Conservation (phyloP, 2,329 filamentous ascomycete genomes). For the Harringtonia lauricola region DNA sequence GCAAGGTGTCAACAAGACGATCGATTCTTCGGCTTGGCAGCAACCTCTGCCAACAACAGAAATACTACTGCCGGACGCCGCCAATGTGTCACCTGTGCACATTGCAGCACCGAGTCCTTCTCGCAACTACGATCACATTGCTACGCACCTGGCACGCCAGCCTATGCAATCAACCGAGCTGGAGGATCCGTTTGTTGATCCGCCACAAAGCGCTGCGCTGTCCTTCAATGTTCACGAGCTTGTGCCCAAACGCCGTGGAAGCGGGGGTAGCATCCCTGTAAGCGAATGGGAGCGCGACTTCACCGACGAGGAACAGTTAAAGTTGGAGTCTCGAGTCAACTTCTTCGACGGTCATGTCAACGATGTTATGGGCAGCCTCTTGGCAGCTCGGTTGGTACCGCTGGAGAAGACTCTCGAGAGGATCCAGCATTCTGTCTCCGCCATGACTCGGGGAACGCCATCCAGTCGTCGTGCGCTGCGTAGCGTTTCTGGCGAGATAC, state of each 20-base stretch:
- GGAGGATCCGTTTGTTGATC: slow-evolving; percentile 53
- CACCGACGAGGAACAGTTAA: slow-evolving; percentile 71
- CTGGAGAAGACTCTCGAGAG: slow-evolving; percentile 67
- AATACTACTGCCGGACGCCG: background rate
- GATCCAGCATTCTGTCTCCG: slow-evolving; percentile 60
- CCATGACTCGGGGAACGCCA: slow-evolving; percentile 37
- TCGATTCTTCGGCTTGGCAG: slow-evolving; percentile 33
- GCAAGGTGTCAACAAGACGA: slow-evolving; percentile 58
- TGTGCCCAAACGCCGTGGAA: slow-evolving; percentile 52
- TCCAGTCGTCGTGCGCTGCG: slow-evolving; percentile 49
- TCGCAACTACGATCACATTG: too few relatives aligned
- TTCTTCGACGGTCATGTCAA: slow-evolving; percentile 93
- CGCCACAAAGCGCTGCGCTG: slow-evolving; percentile 28
- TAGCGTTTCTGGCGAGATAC: slow-evolving; percentile 57
- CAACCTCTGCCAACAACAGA: slow-evolving; percentile 34
- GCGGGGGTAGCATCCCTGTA: slow-evolving; percentile 51
- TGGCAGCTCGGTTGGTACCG: slow-evolving; percentile 68
- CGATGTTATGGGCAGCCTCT: slow-evolving; percentile 65
- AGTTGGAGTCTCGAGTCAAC: slow-evolving; percentile 66
- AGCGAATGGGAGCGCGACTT: slow-evolving; percentile 92
- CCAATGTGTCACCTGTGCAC: too few relatives aligned
- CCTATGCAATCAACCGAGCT: slow-evolving; percentile 41
- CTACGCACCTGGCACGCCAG: slow-evolving; percentile 18
- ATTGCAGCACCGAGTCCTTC: too few relatives aligned
- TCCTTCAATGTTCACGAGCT: slow-evolving; percentile 37